Base-by-base conservation (phyloP, 2,329 filamentous ascomycete genomes). In the Sporothrix brasiliensis region DNA sequence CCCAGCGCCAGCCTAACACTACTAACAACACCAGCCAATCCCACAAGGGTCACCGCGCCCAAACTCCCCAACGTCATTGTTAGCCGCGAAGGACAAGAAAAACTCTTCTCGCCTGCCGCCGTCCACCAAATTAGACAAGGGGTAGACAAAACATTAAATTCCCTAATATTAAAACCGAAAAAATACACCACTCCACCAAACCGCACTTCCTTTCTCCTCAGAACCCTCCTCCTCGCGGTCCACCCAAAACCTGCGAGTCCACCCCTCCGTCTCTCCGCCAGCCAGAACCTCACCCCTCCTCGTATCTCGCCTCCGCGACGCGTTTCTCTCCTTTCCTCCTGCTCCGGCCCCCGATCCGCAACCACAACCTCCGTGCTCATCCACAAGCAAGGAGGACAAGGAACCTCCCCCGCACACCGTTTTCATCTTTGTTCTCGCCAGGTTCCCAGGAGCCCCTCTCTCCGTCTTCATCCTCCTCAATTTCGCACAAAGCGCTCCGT, bases 281-380 rank as follows among this genome's bases (percentile, higher is more conserved):
- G 74, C 70, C 72, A 72, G 50, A 69, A 69, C 67, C 73, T 73
- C 74, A 72, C 67, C 56, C 70, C 72, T 74, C 73, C 73, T 74
- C 74, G 74, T 73, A 72, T 71, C 73, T 75, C 74, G 70, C 73
- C 77, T 77, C 77, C 76, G 75, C 70, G 70, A 70, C 70, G 70
- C 68, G 70, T 74, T 75, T 75, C 73, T 73, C 73, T 74, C 71
- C n/a, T 14, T 27, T 68, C 34, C 27, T 24, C 44, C 49, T 27
- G 50, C 69, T 47, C 65, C 69, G 69, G 58, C 39, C 21, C 19
- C 69, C 66, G 69, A 65, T 50, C 56, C 69, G 63, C 63, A 54
- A 30, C 41, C 49, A 54, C 44, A 56, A 21, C 68, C 19, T 41
- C 52, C 69, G 61, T 61, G 53, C 69, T 24, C 49, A 27, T 14